phyloP scores from a whole-genome alignment of 2,329 filamentous ascomycete genomes.

The Colletotrichum plurivorum region DNA sequence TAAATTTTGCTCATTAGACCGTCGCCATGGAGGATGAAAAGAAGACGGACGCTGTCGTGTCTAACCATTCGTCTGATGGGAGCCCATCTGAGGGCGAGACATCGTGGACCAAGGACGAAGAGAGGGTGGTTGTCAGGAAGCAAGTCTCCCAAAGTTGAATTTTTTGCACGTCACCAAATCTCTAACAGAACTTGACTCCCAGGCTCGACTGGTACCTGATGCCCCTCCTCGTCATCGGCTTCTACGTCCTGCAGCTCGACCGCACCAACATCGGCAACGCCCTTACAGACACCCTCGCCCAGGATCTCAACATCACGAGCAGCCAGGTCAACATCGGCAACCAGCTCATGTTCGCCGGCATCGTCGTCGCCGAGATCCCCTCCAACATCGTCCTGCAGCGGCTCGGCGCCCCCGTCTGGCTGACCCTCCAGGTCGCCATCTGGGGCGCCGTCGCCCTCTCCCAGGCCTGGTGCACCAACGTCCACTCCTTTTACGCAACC shows the following conservation, averaged over 20 bases:
- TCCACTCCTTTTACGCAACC: slow-evolving; percentile 43
- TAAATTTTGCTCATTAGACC: background rate
- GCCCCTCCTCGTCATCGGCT: slow-evolving; percentile 49
- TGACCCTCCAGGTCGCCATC: slow-evolving; percentile 44
- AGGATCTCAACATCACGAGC: slow-evolving; percentile 63
- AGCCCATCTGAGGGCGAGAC: slow-evolving; percentile 2
- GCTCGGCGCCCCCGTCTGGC: slow-evolving; percentile 43
- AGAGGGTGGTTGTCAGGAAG: slow-evolving; percentile 2
- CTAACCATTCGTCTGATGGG: background rate
- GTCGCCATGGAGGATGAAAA: slow-evolving; percentile 7
- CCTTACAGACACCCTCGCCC: slow-evolving; percentile 64
- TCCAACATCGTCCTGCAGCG: slow-evolving; percentile 54
- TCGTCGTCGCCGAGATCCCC: slow-evolving; percentile 59
- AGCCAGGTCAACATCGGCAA: slow-evolving; percentile 67
- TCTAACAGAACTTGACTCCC: too few relatives aligned
- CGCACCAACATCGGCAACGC: slow-evolving; percentile 63
- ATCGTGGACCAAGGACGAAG: slow-evolving; percentile 4
- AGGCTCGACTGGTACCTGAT: slow-evolving; percentile 46
- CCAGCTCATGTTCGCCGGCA: slow-evolving; percentile 64
- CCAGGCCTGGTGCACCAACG: slow-evolving; percentile 47
- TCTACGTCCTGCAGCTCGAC: slow-evolving; percentile 52
- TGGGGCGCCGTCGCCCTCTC: slow-evolving; percentile 49
- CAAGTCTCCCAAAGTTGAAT: background rate
- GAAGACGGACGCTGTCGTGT: background rate
- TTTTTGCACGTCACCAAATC: too few relatives aligned